Base-by-base conservation (phyloP, 2,329 filamentous ascomycete species). In the Xylaria sp. region DNA sequence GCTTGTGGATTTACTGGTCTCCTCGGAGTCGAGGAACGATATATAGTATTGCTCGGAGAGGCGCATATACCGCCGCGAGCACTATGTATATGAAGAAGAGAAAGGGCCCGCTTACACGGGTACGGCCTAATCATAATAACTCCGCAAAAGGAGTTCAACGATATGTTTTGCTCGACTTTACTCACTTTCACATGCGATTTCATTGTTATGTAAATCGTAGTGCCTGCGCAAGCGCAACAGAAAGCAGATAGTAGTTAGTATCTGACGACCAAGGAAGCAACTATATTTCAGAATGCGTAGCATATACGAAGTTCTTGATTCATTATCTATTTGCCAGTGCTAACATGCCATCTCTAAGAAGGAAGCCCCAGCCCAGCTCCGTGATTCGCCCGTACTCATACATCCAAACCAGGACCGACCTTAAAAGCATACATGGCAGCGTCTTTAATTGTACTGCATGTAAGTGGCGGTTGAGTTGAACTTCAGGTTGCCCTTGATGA, bases 391-490 rank as follows among this genome's bases (percentile, higher is more conserved):
- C 63, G 10, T 73, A 73, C 18, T 73, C 63, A 51, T 73, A 73
- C 72, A 73, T 54, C 58, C 56, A 64, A 54, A 50, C 60, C 56
- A 57, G 52, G 20, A 64, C 41, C 50, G 44, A 54, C 50, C 44
- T 15, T 20, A 34, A 55, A 44, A 44, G 13, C 18, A 23, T 23
- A 15, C 39, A 59, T 28, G 39, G 8, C 3, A 50, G 28, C 13
- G n/a, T 39, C 23, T 67, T 97, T 97, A 98, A 84, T 99, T 99
- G 88, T 99, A 99, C 85, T 98, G 96, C 89, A 96, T 96, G 85
- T 99, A 99, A 72, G 93, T 94, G 59, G 96, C 95, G 69, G 96
- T 99, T 67, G 93, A 97, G 89, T 98, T 98, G 88, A 99, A 99
- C 89, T 99, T 99, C 81, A 97, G 86, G 83, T 98, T 98, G 76